phyloP scores from a whole-genome alignment of 225 moss, liverwort and hornwort genomes.

The Takakia lepidozioides region DNA sequence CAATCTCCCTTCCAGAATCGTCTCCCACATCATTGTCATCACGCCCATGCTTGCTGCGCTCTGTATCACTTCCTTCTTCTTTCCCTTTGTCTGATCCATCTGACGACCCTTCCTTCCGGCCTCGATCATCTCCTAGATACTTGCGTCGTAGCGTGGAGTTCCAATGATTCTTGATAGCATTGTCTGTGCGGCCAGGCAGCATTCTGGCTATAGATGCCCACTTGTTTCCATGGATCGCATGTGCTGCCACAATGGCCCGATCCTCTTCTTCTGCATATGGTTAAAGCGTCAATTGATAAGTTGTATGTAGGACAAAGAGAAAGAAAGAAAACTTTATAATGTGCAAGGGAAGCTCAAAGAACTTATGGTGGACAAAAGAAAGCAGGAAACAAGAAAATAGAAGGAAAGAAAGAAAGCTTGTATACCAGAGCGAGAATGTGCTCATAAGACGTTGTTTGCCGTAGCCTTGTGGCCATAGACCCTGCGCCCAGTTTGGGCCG shows the following conservation, averaged over 20 bases:
- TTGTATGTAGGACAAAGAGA: no score
- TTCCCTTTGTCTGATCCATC: conserved; percentile 70
- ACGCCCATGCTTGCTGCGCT: conserved; percentile 29
- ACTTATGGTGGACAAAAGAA: no score
- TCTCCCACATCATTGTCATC: conserved; percentile 53
- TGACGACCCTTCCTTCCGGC: conserved; percentile 58
- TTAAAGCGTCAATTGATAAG: no score
- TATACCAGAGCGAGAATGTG: no score
- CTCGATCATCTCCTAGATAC: conserved; percentile 44
- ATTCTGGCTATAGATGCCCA: conserved; percentile 93
- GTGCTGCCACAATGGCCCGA: conserved; percentile 66
- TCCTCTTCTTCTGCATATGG: conserved; percentile 94
- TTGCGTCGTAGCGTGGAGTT: conserved; percentile 88
- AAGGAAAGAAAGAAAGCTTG: no score
- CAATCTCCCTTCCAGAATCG: conserved; percentile 39
- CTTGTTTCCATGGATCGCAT: conserved; percentile 83
- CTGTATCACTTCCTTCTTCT: conserved; percentile 55
- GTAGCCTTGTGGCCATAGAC: no score
- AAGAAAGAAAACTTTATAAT: no score
- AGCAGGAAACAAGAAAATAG: no score
- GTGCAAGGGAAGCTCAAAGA: no score
- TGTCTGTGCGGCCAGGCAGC: conserved; percentile 87
- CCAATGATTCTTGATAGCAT: conserved; percentile 96
- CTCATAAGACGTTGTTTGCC: no score
- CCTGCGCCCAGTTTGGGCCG: no score